Evolutionary conservation across 805 yeast genomes (phyloP).

Genomic region (Clavispora phyllophila): DNA sequence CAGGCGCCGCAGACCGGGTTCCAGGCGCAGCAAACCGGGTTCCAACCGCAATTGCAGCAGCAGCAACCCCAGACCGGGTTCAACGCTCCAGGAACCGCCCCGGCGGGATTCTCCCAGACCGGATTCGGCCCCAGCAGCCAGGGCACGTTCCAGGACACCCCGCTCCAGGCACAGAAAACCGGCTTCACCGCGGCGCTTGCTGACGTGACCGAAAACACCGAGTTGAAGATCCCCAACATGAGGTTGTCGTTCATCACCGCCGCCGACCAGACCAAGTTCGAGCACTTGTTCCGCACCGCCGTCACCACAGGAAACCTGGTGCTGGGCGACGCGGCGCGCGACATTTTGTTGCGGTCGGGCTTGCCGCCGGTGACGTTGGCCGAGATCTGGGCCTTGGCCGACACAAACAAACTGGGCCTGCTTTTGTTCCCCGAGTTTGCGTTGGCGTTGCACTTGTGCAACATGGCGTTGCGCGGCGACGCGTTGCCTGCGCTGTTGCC

Average conservation of each 20-base stretch:
- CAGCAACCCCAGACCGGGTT: conserved; percentile 28
- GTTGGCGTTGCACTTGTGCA: conserved; percentile 82
- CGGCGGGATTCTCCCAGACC: too few species aligned
- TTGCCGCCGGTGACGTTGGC: conserved; percentile 71
- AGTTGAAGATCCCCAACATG: conserved; percentile 64
- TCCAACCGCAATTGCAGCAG: not conserved
- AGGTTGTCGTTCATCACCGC: conserved; percentile 81
- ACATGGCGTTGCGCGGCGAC: conserved; percentile 71
- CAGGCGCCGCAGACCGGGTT: conserved; percentile 27
- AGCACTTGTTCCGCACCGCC: conserved; percentile 73
- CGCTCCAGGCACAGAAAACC: conserved; percentile 39
- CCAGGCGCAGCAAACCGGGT: not conserved
- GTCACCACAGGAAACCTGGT: conserved; percentile 68
- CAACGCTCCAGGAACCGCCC: too few species aligned
- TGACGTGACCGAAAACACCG: conserved; percentile 48
- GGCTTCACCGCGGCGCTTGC: conserved; percentile 39
- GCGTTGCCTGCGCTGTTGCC: conserved; percentile 72
- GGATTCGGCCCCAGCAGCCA: not conserved
- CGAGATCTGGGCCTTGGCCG: conserved; percentile 88
- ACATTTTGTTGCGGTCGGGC: conserved; percentile 74
- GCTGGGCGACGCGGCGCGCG: conserved; percentile 70
- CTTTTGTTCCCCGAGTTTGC: conserved; percentile 93
- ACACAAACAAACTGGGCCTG: conserved; percentile 78
- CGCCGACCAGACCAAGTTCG: conserved; percentile 82
- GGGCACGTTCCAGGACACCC: not conserved